Conservation (phyloP, 352 stramenopile species). For the Phytophthora fragariaefolia region DNA sequence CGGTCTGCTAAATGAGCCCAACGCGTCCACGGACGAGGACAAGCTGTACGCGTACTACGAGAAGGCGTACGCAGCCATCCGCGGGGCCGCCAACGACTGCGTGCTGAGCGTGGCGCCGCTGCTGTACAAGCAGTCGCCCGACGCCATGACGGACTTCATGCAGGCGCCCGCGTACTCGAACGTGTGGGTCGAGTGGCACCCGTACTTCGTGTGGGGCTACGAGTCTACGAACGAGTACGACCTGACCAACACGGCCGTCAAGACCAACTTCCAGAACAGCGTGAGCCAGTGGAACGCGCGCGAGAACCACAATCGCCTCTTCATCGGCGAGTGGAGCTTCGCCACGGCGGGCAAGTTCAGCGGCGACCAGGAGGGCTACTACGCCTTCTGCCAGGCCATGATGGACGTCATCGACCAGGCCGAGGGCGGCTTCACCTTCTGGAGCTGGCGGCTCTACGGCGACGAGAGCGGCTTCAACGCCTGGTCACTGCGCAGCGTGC, state of each 20-base stretch:
- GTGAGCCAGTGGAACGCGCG: conserved; percentile 49
- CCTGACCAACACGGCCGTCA: conserved; percentile 53
- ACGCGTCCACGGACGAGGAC: conserved; percentile 45
- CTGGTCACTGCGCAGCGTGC: conserved; percentile 69
- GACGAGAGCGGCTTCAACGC: conserved; percentile 65
- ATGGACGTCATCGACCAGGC: conserved; percentile 62
- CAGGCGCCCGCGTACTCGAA: conserved; percentile 53
- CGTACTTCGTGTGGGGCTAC: conserved; percentile 85
- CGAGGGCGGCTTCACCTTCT: conserved; percentile 71
- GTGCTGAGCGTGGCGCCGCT: conserved; percentile 62
- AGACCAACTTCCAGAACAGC: conserved; percentile 48
- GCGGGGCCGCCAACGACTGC: conserved; percentile 65
- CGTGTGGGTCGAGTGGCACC: conserved; percentile 86
- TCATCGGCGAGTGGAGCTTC: conserved; percentile 59
- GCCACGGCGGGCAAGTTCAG: conserved; percentile 60
- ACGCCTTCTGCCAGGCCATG: conserved; percentile 59
- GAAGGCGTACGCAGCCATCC: conserved; percentile 67
- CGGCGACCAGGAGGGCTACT: conserved; percentile 46
- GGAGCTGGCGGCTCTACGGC: conserved; percentile 70
- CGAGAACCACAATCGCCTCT: conserved; percentile 46
- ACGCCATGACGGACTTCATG: conserved; percentile 60
- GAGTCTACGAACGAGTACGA: conserved; percentile 55
- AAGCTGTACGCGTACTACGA: conserved; percentile 79
- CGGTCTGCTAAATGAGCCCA: conserved; percentile 72
- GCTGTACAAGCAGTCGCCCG: conserved; percentile 59